Percentiles rank a stretch among this genome's conserved stretches.
These are phyloP conservation scores for Suzukiozyma palmioleophila DNA, from an alignment of 1,139 yeast species.

Conservation along the genomic window DNA sequence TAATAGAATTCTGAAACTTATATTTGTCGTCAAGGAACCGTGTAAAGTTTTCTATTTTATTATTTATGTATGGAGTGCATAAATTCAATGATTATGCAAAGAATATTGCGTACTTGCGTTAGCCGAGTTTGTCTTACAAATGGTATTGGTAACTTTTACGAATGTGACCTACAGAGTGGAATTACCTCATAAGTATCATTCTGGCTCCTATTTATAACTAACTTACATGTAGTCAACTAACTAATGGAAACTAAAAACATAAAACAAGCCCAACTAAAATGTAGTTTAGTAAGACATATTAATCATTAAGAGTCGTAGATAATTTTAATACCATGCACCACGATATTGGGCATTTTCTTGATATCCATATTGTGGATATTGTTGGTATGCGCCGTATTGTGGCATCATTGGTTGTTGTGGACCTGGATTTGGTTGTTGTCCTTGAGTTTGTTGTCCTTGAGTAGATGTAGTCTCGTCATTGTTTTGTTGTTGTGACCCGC, in stretches of 20 bases:
- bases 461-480: slow-evolving; percentile 14
- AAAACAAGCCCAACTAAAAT: neutral
- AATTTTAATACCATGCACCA: slow-evolving; percentile 26
- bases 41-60: too few species aligned
- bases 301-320: slow-evolving; percentile 3
- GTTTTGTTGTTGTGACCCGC: slow-evolving; percentile 14
- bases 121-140: too few species aligned
- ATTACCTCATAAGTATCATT: too few species aligned
- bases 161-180: too few species aligned
- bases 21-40: too few species aligned
- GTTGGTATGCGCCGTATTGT: slow-evolving; percentile 45
- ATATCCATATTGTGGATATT: slow-evolving; percentile 49
- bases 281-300: neutral
- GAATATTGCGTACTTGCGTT: too few species aligned
- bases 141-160: too few species aligned
- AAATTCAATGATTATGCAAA: too few species aligned
- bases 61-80: too few species aligned
- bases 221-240: slow-evolving; percentile 2
- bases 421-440: slow-evolving; percentile 22
- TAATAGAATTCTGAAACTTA: too few species aligned
- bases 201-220: neutral
- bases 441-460: slow-evolving; percentile 20
- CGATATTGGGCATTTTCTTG: slow-evolving; percentile 43
- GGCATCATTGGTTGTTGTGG: slow-evolving; percentile 39
- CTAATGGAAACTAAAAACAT: slow-evolving; percentile 2